Percentiles rank a stretch among this genome's conserved stretches.
Conservation (phyloP, 495 filamentous ascomycete genomes). For the Zalerion maritima region DNA sequence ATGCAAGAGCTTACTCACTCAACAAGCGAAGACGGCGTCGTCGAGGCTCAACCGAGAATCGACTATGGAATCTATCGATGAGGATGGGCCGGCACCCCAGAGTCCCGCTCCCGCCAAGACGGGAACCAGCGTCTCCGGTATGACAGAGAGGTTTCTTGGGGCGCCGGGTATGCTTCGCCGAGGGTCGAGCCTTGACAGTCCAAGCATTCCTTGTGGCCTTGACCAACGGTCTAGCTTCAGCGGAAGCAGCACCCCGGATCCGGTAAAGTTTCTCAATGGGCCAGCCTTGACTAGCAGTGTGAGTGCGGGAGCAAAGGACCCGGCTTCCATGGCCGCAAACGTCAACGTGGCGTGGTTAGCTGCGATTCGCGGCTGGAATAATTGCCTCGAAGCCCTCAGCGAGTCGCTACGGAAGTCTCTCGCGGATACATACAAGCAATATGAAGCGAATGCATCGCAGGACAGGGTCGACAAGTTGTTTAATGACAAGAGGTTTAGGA, state of each 20-base stretch:
- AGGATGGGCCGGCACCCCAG: conserved; percentile 1
- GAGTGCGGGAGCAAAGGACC: conserved; percentile 3
- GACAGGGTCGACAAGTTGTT: conserved; percentile 13
- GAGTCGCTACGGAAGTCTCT: conserved; percentile 13
- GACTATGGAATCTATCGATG: conserved; percentile 3
- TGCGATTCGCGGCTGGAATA: conserved; percentile 18
- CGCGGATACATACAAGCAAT: conserved; percentile 14
- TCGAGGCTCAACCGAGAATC: background rate
- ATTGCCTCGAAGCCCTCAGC: conserved; percentile 13
- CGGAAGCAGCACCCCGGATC: background rate
- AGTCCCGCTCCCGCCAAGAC: background rate
- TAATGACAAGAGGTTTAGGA: conserved; percentile 12
- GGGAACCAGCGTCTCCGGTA: background rate
- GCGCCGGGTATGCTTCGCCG: background rate
- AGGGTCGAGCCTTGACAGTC: conserved; percentile 1
- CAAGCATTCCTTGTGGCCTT: conserved; percentile 1
- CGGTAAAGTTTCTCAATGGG: conserved; percentile 1
- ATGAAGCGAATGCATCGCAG: conserved; percentile 16
- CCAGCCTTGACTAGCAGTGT: background rate
- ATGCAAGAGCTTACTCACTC: conserved; percentile 3
- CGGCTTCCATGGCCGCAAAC: background rate
- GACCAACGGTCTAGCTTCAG: background rate
- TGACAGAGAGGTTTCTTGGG: background rate
- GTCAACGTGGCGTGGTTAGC: conserved; percentile 7
- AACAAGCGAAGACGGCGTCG: background rate